Evolutionary conservation across 2,329 filamentous ascomycete genomes (phyloP), one percentile per base, ranked within the genome.

Genomic region (Scytalidium sp.): DNA sequence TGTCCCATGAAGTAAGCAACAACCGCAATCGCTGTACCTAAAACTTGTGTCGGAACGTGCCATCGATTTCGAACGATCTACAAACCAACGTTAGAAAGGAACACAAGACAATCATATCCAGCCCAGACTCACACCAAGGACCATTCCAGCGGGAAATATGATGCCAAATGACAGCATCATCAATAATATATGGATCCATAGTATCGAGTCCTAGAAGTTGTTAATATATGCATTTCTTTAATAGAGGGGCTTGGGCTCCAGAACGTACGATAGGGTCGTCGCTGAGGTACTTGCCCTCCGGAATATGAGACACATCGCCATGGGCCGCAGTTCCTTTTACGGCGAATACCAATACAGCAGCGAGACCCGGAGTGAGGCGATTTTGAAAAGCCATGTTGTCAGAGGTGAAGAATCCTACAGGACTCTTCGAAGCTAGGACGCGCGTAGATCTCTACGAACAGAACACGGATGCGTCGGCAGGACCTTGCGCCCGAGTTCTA

Each of bases 161-260:
- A 99, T 78, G 54, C 94, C 94, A 75, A 95, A 97, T 50, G 91
- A 84, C 51, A 94, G 64, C 67, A 85, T 87, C 78, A 96, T 92
- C 42, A 96, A 70, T 52, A 96, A 78, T 63, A 99, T 97, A 71
- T 99, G 94, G 59, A 87, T 78, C 94, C 94, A 99, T 81, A 99
- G 71, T 62, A 84, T 90, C 40, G 85, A 79, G 68, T 97, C 94
- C 80, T 85, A 57, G 21, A 57, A 42, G 20, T 19, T 23, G 60
- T 78, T 54, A 78, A 67, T 54, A 45, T 48, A 55, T 42, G 47
- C 39, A 36, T 41, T 41, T 46, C 36, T 21, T 9, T 19, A 20
- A 42, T 19, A n/a, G 29, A 19, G 15, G 10, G 7, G 2, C 23
- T 17, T 17, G 17, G 22, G 19, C 19, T 46, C 32, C 7, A 41